phyloP scores from a whole-genome alignment of 352 stramenopile species.

The Plasmopara viticola region DNA sequence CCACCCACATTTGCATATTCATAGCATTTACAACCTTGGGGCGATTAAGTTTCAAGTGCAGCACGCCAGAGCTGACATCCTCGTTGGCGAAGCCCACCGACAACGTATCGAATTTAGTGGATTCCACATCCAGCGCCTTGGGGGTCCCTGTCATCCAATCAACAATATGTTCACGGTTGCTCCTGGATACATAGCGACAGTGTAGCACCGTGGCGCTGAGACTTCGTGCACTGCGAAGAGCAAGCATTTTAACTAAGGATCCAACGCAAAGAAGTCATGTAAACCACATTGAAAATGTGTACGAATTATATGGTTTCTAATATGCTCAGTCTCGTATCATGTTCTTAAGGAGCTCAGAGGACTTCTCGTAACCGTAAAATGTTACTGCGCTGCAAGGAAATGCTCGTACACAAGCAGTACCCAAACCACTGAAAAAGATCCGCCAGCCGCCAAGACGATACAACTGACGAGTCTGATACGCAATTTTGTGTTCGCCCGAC shows the following conservation, averaged over 20 bases:
- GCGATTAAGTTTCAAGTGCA: constrained; percentile 77
- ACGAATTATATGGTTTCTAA: not conserved
- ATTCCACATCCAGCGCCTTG: constrained; percentile 29
- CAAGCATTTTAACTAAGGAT: constrained; percentile 12
- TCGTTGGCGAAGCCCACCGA: constrained; percentile 25
- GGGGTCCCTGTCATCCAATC: constrained; percentile 50
- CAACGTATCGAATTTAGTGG: constrained; percentile 53
- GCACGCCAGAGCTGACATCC: constrained; percentile 40
- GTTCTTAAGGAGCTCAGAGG: constrained; percentile 63
- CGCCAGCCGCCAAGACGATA: constrained; percentile 56
- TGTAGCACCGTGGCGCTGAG: not conserved
- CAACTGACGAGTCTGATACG: constrained; percentile 59
- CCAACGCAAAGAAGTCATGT: constrained; percentile 2
- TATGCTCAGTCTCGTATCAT: constrained; percentile 18
- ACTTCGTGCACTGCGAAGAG: constrained; percentile 7
- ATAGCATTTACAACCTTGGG: constrained; percentile 84
- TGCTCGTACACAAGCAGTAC: constrained; percentile 68
- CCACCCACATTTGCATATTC: constrained; percentile 88
- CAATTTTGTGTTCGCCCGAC: constrained; percentile 56
- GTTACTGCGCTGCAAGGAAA: constrained; percentile 85
- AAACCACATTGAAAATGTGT: constrained; percentile 4
- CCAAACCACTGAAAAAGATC: constrained; percentile 75
- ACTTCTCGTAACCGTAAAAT: constrained; percentile 82
- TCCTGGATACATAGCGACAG: constrained; percentile 19
- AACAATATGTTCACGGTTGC: constrained; percentile 41